Percentiles rank a stretch among this genome's conserved stretches.
Conservation (phyloP, 1,284 basidiomycete species). For the Moesziomyces parantarcticus region DNA sequence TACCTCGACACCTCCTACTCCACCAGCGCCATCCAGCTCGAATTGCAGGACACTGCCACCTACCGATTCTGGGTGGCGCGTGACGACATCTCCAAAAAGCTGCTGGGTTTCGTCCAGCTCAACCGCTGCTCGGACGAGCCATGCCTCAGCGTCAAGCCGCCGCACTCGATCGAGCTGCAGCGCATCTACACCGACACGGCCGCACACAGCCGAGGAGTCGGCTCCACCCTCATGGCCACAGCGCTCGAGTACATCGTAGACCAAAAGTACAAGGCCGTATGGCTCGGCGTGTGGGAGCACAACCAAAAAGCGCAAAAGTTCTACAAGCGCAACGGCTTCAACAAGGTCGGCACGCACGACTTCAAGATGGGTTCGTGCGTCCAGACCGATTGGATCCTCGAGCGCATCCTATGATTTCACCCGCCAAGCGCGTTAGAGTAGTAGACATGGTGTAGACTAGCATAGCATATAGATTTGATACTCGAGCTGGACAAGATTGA, state of each 20-base stretch:
- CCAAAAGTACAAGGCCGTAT: slow-evolving; percentile 25
- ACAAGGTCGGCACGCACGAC: slow-evolving; percentile 27
- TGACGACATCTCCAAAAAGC: slow-evolving; percentile 8
- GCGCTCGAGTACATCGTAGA: slow-evolving; percentile 16
- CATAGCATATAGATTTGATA: too few relatives aligned
- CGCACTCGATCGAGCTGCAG: slow-evolving; percentile 31
- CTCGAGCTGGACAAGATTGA: too few relatives aligned
- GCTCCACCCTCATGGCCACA: slow-evolving; percentile 12
- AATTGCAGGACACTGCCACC: slow-evolving; percentile 16
- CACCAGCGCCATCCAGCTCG: slow-evolving; percentile 9
- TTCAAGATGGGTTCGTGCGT: slow-evolving; percentile 32
- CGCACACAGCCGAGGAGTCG: slow-evolving; percentile 34
- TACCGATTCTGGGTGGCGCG: slow-evolving; percentile 26
- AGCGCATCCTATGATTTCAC: slow-evolving; percentile 10
- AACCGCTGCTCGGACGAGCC: slow-evolving; percentile 27
- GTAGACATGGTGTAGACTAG: too few relatives aligned
- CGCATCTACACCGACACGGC: slow-evolving; percentile 41
- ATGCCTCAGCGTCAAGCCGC: slow-evolving; percentile 27
- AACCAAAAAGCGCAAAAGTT: slow-evolving; percentile 38
- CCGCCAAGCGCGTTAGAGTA: not conserved
- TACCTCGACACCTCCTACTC: slow-evolving; percentile 38
- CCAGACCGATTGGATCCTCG: slow-evolving; percentile 37
- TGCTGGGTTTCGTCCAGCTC: slow-evolving; percentile 34
- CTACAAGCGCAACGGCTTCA: slow-evolving; percentile 21
- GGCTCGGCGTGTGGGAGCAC: slow-evolving; percentile 40